Base-by-base conservation (phyloP, 2,329 filamentous ascomycete species). In the Hypomyces perniciosus region DNA sequence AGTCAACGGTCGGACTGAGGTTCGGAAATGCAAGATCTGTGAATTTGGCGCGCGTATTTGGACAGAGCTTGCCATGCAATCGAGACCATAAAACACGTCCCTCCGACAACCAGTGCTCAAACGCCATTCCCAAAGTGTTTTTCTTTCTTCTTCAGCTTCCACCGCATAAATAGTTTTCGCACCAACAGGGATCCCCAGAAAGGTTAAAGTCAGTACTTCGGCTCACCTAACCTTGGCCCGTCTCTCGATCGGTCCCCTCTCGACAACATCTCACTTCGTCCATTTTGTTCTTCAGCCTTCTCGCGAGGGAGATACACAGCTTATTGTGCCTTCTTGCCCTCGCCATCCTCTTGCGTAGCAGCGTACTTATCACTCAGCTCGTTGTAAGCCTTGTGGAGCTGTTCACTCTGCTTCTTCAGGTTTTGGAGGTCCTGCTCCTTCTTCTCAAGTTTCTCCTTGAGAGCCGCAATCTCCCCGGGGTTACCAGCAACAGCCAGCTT, bases 351-450 rank as follows among this genome's bases (percentile, higher is more conserved):
- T 58, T 78, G 73, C 9, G 80, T 77, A 53, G 76, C 72, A 53
- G 83, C 79, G 61, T 91, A 86, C 76, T 93, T 83, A 65, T 97
- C 91, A 57, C 88, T 84, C 62, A 97, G 77, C 59, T 85, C 83
- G 67, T 88, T 82, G 72, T 96, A 97, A 76, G 95, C 91, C 66
- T 83, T 81, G 68, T 84, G 83, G 54, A 97, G 78, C 46, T 88
- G 88, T 66, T 88, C 82, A 56, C 84, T 81, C 80, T 99, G 93
- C 79, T 95, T 95, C 85, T 95, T 95, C 61, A 97, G 76, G 51
- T 82, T 88, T 72, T 86, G 82, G 60, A 96, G 81, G 63, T 97
- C 90, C 59, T 79, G 80, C 59, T 96, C 87, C 75, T 90, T 91
- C 69, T 81, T 78, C 55, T 83, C 83, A 56, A 95, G 77, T 67